Percentiles rank a stretch among this genome's conserved stretches.
Conservation (phyloP, 148 eudicot species). For the Vaccinium myrtillus region DNA sequence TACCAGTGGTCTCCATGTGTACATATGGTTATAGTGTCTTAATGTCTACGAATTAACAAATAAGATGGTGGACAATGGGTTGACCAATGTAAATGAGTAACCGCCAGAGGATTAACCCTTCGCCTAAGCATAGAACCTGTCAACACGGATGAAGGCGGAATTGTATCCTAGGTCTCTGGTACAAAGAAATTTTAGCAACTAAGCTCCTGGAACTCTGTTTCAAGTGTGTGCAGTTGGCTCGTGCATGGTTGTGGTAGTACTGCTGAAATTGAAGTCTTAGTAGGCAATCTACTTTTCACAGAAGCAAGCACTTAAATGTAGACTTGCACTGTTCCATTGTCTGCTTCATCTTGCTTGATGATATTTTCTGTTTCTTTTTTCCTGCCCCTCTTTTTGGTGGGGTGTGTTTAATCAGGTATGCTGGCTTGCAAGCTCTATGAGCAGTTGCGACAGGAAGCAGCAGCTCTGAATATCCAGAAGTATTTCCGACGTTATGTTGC, state of each 20-base stretch:
- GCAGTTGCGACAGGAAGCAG: conserved; percentile 73
- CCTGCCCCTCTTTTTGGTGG: neutral
- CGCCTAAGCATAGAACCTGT: neutral
- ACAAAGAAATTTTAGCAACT: conserved; percentile 8
- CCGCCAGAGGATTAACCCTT: neutral
- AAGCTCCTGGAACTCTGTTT: neutral
- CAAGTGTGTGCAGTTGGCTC: neutral
- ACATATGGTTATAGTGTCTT: neutral
- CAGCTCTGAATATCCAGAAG: conserved; percentile 86
- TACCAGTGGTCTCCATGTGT: neutral
- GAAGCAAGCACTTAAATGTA: neutral
- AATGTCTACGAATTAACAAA: neutral
- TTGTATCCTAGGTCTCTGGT: neutral
- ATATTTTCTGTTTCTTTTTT: neutral
- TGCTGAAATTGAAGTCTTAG: neutral
- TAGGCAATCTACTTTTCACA: neutral
- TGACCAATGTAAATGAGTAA: neutral
- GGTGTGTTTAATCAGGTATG: conserved; percentile 39
- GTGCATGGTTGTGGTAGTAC: neutral
- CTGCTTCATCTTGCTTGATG: neutral
- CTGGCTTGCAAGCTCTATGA: conserved; percentile 78
- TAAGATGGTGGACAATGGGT: neutral
- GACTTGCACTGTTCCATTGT: neutral
- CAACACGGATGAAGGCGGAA: neutral
- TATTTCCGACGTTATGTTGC: conserved; percentile 58